Percentiles rank a stretch among this genome's conserved stretches.
Evolutionary conservation across 2,329 filamentous ascomycete species (phyloP).

Genomic region (Emergomyces pasteurianus): DNA sequence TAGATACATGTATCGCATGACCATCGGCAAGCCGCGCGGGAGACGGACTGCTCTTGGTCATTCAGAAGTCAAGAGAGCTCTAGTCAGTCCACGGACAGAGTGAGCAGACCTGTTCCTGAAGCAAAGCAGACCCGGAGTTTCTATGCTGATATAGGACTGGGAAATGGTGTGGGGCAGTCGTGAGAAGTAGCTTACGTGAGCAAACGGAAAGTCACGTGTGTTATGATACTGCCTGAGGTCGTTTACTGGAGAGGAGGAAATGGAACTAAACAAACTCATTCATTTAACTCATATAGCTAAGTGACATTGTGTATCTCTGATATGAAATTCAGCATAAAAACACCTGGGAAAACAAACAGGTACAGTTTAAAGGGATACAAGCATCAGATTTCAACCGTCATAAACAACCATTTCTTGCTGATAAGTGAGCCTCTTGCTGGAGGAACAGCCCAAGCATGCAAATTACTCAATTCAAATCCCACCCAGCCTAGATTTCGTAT

Average conservation of each 20-base stretch:
- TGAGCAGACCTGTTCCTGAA: neutral
- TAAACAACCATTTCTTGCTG: constrained; percentile 71
- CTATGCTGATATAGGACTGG: too few relatives aligned
- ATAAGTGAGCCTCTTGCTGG: constrained; percentile 48
- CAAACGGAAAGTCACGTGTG: neutral
- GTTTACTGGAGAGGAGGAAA: neutral
- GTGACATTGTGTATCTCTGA: neutral
- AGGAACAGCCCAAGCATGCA: constrained; percentile 56
- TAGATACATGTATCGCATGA: neutral
- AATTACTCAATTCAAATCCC: constrained; percentile 70
- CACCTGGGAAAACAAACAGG: neutral
- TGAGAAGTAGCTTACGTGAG: neutral
- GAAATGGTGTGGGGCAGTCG: too few relatives aligned
- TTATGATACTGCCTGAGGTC: neutral
- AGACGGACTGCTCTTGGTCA: neutral
- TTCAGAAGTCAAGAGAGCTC: neutral
- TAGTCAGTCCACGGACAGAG: too few relatives aligned
- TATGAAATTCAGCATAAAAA: neutral
- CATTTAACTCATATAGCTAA: neutral
- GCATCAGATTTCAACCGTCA: constrained; percentile 69
- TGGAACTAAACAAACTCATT: neutral
- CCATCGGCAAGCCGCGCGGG: neutral
- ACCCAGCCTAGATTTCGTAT: constrained; percentile 86
- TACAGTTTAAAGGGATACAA: neutral
- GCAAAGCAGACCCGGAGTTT: neutral